Percentiles rank a stretch among this genome's conserved stretches.
phyloP scores from a whole-genome alignment of 805 yeast genomes.

The Ascoidea asiatica region DNA sequence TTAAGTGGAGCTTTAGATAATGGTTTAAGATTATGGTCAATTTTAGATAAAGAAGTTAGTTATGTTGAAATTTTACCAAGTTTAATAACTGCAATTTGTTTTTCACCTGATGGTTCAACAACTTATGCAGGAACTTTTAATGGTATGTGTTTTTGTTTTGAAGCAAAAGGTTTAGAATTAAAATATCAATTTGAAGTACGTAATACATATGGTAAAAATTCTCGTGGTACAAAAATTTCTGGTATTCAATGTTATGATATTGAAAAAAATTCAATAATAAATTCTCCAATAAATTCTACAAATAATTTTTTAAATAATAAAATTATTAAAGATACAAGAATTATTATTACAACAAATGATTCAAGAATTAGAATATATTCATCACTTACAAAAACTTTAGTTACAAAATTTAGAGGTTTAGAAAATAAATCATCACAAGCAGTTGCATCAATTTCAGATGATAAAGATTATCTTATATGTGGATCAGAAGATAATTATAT shows the following conservation, averaged over 20 bases:
- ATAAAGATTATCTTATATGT: conserved; percentile 42
- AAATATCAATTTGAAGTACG: conserved; percentile 31
- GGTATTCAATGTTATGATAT: conserved; percentile 44
- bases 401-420: conserved; percentile 61
- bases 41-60: conserved; percentile 55
- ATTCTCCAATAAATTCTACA: not conserved
- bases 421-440: conserved; percentile 62
- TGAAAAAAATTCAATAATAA: conserved; percentile 2
- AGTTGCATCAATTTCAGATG: conserved; percentile 49
- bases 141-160: conserved; percentile 50
- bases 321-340: conserved; percentile 20
- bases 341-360: conserved; percentile 69
- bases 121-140: conserved; percentile 66
- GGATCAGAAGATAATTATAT: conserved; percentile 87
- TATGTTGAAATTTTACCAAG: conserved; percentile 48
- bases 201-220: conserved; percentile 20
- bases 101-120: conserved; percentile 50
- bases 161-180: conserved; percentile 47
- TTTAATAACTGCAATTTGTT: conserved; percentile 60
- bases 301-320: conserved; percentile 10
- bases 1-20: conserved; percentile 73
- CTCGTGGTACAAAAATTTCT: conserved; percentile 49
- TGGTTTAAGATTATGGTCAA: conserved; percentile 68
- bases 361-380: conserved; percentile 62
- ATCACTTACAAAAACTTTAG: conserved; percentile 35